Percentiles rank a stretch among this genome's conserved stretches.
These are phyloP conservation scores for Sclerotinia subarctica DNA, from an alignment of 2,329 filamentous ascomycete genomes.

Conservation along the genomic window DNA sequence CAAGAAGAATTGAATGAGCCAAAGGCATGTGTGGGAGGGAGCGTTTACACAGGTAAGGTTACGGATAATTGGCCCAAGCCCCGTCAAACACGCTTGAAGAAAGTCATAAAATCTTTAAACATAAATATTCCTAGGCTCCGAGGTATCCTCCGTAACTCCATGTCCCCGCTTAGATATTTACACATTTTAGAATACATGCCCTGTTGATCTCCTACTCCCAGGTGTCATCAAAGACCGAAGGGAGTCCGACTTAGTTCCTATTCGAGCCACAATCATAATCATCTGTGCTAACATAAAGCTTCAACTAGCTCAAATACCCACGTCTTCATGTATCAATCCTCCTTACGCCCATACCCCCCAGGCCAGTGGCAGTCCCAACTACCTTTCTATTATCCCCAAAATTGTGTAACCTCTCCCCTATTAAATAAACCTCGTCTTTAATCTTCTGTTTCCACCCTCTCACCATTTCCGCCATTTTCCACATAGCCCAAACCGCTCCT, in stretches of 20 bases:
- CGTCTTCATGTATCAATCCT: conserved; percentile 32
- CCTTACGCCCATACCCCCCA: conserved; percentile 23
- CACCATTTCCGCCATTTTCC: conserved; percentile 59
- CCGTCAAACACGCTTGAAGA: neutral
- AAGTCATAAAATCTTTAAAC: neutral
- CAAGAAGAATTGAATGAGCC: neutral
- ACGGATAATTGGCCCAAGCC: neutral
- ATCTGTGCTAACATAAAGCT: neutral
- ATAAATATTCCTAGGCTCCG: neutral
- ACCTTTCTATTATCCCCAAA: conserved; percentile 57
- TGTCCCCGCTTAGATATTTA: neutral
- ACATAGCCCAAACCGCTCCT: conserved; percentile 48
- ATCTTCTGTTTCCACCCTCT: conserved; percentile 77
- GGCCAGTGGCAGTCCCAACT: conserved; percentile 15
- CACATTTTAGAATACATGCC: neutral
- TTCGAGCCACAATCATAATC: neutral
- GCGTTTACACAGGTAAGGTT: too few species aligned
- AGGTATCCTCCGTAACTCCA: neutral
- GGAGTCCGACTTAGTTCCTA: neutral
- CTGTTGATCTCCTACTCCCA: neutral
- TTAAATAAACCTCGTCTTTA: conserved; percentile 91
- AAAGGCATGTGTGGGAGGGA: neutral
- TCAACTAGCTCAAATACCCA: neutral
- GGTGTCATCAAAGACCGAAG: neutral
- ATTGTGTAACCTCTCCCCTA: conserved; percentile 92